These are phyloP conservation scores for Raffaelea albimanens DNA, from an alignment of 2,329 filamentous ascomycete species.

Conservation along the genomic window DNA sequence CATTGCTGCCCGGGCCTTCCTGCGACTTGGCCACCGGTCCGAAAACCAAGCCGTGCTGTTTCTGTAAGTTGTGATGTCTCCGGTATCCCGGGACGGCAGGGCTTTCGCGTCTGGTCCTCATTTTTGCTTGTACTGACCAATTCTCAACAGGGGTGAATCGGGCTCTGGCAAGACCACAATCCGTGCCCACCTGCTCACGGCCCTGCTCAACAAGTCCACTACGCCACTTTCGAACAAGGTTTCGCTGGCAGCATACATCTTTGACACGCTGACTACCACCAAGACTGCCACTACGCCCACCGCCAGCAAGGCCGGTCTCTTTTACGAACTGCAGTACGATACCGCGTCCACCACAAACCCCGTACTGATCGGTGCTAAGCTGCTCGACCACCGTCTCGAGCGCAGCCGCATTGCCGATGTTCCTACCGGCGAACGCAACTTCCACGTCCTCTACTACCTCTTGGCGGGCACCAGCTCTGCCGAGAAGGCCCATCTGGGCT, in stretches of 20 bases:
- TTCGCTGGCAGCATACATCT: constrained; percentile 87
- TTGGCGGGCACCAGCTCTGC: constrained; percentile 83
- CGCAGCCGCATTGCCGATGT: constrained; percentile 84
- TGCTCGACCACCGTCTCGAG: constrained; percentile 88
- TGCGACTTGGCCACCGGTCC: constrained; percentile 73
- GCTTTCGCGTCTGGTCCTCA: not conserved
- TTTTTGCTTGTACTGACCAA: not conserved
- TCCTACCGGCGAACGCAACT: constrained; percentile 91
- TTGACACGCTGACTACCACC: constrained; percentile 91
- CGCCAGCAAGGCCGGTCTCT: constrained; percentile 89
- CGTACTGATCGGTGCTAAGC: constrained; percentile 83
- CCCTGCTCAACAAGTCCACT: constrained; percentile 79
- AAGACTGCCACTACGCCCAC: constrained; percentile 94
- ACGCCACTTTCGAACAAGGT: constrained; percentile 90
- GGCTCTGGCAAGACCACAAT: constrained; percentile 94
- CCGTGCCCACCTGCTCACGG: constrained; percentile 76
- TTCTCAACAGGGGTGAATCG: constrained; percentile 67
- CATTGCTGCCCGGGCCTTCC: constrained; percentile 76
- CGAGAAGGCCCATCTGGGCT: constrained; percentile 76
- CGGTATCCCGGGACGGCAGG: too few species aligned
- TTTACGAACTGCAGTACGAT: constrained; percentile 95
- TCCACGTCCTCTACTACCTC: constrained; percentile 93
- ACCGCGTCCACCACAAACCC: constrained; percentile 77
- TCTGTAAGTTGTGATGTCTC: constrained; percentile 65
- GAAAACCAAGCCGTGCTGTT: constrained; percentile 94